Percentiles rank a stretch among this genome's conserved stretches.
Conservation (phyloP, 192 early-diverging fungal genomes). For the Fimicolochytrium jonesii region DNA sequence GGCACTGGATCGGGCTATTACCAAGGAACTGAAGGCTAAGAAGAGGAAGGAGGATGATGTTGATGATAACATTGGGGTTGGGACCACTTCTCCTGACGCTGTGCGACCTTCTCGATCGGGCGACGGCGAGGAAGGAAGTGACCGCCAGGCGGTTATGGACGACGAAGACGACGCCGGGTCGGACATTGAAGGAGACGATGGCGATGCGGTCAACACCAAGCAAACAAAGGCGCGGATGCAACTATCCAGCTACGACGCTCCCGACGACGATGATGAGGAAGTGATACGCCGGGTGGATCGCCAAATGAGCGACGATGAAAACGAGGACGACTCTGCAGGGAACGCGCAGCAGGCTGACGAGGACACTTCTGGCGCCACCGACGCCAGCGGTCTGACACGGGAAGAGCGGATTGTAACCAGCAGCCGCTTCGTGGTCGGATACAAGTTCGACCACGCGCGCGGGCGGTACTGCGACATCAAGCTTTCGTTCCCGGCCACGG, state of each 20-base stretch:
- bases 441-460: constrained; percentile 59
- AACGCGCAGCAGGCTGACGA: constrained; percentile 40
- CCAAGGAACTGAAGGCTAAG: constrained; percentile 68
- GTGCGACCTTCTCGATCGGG: background rate
- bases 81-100: constrained; percentile 32
- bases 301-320: constrained; percentile 20
- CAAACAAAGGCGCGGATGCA: constrained; percentile 56
- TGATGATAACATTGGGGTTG: constrained; percentile 37
- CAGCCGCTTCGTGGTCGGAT: constrained; percentile 67
- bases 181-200: constrained; percentile 58
- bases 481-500: constrained; percentile 81
- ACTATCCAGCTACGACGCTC: constrained; percentile 72
- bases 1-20: constrained; percentile 69
- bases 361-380: too few relatives aligned
- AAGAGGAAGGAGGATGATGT: constrained; percentile 30
- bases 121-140: constrained; percentile 21
- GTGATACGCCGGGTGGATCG: constrained; percentile 7
- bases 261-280: constrained; percentile 81
- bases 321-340: constrained; percentile 45
- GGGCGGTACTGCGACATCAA: constrained; percentile 78
- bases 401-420: constrained; percentile 52
- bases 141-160: constrained; percentile 50
- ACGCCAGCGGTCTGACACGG: constrained; percentile 33
- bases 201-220: constrained; percentile 70
- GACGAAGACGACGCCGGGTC: constrained; percentile 56